Base-by-base conservation (phyloP, 1,139 yeast genomes). In the Kodamaea ohmeri region DNA sequence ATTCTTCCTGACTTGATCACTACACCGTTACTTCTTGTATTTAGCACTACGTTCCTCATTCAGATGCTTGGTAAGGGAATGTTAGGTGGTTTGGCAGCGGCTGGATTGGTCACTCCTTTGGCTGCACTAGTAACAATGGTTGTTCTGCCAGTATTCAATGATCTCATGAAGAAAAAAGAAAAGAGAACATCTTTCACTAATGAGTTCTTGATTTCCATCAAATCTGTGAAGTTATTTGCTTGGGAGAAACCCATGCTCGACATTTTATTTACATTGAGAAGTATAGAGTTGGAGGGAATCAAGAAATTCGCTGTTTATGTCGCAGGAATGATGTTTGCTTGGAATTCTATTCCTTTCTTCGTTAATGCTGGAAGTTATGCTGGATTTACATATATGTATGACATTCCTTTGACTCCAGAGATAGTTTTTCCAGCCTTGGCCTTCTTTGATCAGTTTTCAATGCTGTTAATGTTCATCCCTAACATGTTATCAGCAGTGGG, bases 231-330 rank as follows among this genome's bases (percentile, higher is more conserved):
- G 40, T 57, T 66, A 34, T 66, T 64, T 42, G 60, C 69, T 4
- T 66, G 72, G 72, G 72, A 66, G 40, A 43, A 47, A 22, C 71
- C 74, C 15, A 65, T 67, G 68, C 50, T 67, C 44, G 49, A 52
- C 15, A 56, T 63, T 41, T 54, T 68, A 32, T 51, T 55, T 26
- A 57, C 49, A 4, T 51, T 66, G 20, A 61, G 74, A 56, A 60
- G 55, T 16, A 55, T 63, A 36, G 73, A 67, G 44, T 57, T 67
- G 40, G 40, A 36, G 8, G 54, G 56, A 18, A 50, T 56, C 32
- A 59, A 53, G 39, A 53, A 48, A 36, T 55, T 63, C 36, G 73
- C 71, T 15, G 51, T 64, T n/a, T 56, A 51, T 25, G 57, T 53
- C 31, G 60, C 72, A 0, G 49, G 56, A 17, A 53, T 67, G 7